These are phyloP conservation scores for Mallotus japonicus DNA, from an alignment of 441 rosid species.

Conservation along the genomic window DNA sequence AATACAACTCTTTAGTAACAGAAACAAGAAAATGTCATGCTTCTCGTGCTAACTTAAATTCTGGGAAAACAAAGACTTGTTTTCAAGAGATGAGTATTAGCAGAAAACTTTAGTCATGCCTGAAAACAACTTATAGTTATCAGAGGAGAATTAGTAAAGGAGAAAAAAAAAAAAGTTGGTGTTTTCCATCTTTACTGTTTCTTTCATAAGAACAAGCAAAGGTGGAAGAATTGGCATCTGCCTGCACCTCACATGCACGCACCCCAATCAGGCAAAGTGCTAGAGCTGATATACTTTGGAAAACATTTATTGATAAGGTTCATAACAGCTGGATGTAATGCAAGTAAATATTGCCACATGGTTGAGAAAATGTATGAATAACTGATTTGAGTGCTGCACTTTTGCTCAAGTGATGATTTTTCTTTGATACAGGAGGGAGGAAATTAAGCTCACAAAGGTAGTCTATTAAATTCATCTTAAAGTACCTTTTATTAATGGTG, in stretches of 20 bases:
- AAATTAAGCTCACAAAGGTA: not conserved
- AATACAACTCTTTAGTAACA: not conserved
- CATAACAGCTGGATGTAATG: not conserved
- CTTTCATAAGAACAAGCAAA: not conserved
- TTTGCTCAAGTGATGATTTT: not conserved
- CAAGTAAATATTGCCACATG: not conserved
- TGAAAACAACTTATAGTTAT: too few relatives aligned
- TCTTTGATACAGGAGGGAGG: not conserved
- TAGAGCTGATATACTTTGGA: not conserved
- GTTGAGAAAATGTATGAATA: not conserved
- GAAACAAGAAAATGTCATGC: too few relatives aligned
- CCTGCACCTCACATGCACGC: not conserved
- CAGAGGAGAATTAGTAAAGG: not conserved
- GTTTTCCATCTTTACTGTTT: not conserved
- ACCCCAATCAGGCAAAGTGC: not conserved
- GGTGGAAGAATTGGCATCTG: not conserved
- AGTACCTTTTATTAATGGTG: constrained; percentile 77
- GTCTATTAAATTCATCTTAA: not conserved
- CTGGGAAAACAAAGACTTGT: not conserved
- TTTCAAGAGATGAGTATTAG: not conserved
- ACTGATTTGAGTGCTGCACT: not conserved
- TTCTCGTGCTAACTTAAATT: not conserved
- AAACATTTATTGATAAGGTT: not conserved
- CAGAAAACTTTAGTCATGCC: too few relatives aligned
- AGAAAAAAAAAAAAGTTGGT: not conserved